Conservation (phyloP, 495 filamentous ascomycete genomes). For the Hypoxylon intermedium region DNA sequence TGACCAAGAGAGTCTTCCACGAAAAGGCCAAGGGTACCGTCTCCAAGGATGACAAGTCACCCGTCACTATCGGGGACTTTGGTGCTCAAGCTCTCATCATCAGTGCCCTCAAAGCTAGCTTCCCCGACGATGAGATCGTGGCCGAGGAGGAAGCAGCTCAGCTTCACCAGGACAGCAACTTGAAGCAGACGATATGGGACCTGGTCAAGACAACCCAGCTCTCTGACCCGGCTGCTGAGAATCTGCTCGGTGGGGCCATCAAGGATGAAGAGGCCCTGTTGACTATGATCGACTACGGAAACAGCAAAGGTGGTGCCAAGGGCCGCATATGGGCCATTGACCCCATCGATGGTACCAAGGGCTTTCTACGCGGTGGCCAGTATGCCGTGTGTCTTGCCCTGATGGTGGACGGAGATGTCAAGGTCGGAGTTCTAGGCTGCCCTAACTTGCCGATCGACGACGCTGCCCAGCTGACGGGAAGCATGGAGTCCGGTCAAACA, state of each 20-base stretch:
- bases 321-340: slow-evolving; percentile 97
- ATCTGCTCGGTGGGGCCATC: slow-evolving; percentile 73
- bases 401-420: slow-evolving; percentile 92
- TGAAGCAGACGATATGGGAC: slow-evolving; percentile 80
- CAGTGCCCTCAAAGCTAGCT: slow-evolving; percentile 82
- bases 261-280: slow-evolving; percentile 77
- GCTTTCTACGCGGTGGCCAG: slow-evolving; percentile 95
- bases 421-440: slow-evolving; percentile 91
- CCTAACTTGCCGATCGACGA: slow-evolving; percentile 92
- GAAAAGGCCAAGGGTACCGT: slow-evolving; percentile 91
- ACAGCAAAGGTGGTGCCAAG: slow-evolving; percentile 75
- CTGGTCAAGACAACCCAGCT: slow-evolving; percentile 75
- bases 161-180: slow-evolving; percentile 69
- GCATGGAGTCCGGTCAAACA: slow-evolving; percentile 71
- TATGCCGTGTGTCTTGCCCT: slow-evolving; percentile 94
- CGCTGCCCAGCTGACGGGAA: slow-evolving; percentile 66
- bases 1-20: slow-evolving; percentile 93
- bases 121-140: slow-evolving; percentile 89
- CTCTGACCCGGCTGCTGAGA: slow-evolving; percentile 68
- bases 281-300: slow-evolving; percentile 82
- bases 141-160: slow-evolving; percentile 90
- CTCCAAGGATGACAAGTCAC: slow-evolving; percentile 92
- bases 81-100: slow-evolving; percentile 98
- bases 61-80: slow-evolving; percentile 97
- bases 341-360: slow-evolving; percentile 97